A percentile compares a stretch with the other conserved stretches of the same genome.
phyloP scores from a whole-genome alignment of 768 basidiomycete genomes.

The Agrocybe praecox region DNA sequence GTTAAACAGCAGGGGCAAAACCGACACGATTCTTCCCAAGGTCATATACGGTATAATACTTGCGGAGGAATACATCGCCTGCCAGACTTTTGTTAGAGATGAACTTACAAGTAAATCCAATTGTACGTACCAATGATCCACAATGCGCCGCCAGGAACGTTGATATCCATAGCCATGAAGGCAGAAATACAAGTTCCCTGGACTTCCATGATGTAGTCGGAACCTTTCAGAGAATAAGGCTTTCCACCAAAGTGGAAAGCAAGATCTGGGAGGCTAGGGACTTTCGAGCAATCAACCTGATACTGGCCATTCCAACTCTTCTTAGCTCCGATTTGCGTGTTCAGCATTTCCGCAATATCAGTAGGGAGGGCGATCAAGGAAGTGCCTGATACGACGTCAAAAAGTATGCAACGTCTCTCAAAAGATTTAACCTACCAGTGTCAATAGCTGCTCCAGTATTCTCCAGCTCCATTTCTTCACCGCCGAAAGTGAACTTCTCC shows the following conservation, averaged over 20 bases:
- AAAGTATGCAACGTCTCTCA: background rate
- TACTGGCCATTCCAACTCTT: slow-evolving; percentile 98
- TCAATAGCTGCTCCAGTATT: slow-evolving; percentile 94
- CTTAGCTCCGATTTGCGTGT: slow-evolving; percentile 91
- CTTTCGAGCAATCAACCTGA: slow-evolving; percentile 83
- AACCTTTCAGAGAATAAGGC: slow-evolving; percentile 75
- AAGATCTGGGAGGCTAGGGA: slow-evolving; percentile 83
- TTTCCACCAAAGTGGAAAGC: slow-evolving; percentile 83
- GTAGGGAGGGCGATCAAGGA: slow-evolving; percentile 92
- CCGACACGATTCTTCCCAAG: slow-evolving; percentile 79
- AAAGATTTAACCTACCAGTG: slow-evolving; percentile 52
- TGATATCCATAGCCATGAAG: slow-evolving; percentile 92
- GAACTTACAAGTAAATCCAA: background rate
- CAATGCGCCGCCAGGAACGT: slow-evolving; percentile 73
- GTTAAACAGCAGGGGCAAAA: slow-evolving; percentile 57
- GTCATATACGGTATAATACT: slow-evolving; percentile 91
- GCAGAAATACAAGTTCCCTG: slow-evolving; percentile 93
- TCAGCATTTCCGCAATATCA: slow-evolving; percentile 97
- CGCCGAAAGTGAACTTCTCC: slow-evolving; percentile 81
- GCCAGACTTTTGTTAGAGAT: background rate
- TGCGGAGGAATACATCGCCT: slow-evolving; percentile 92
- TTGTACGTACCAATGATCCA: slow-evolving; percentile 82
- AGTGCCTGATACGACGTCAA: slow-evolving; percentile 58
- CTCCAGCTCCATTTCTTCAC: slow-evolving; percentile 87
- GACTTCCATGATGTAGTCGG: slow-evolving; percentile 89